phyloP scores from a whole-genome alignment of 495 filamentous ascomycete genomes.

The Xylaria palmicola region DNA sequence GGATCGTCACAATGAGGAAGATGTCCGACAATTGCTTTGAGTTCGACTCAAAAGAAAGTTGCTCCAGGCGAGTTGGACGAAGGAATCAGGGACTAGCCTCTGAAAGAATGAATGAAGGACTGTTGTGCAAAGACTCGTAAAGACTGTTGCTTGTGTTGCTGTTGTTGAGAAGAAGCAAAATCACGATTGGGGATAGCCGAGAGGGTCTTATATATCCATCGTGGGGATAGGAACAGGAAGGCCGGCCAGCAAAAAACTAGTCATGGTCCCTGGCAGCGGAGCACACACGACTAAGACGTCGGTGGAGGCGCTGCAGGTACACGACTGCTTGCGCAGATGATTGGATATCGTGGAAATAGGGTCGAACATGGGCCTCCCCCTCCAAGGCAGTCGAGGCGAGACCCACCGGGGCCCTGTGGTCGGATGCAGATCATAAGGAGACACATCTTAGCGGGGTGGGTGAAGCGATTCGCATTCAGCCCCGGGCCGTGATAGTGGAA shows the following conservation, averaged over 20 bases:
- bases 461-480: neutral
- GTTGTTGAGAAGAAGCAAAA: conserved; percentile 26
- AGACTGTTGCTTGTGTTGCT: conserved; percentile 31
- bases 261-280: conserved; percentile 23
- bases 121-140: conserved; percentile 24
- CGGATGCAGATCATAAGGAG: conserved; percentile 16
- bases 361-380: conserved; percentile 20
- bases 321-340: conserved; percentile 22
- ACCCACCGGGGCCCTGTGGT: conserved; percentile 22
- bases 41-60: conserved; percentile 35
- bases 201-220: conserved; percentile 26
- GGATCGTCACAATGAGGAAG: conserved; percentile 4
- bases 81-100: conserved; percentile 36
- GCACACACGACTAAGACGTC: conserved; percentile 17
- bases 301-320: conserved; percentile 27
- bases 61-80: conserved; percentile 40
- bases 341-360: conserved; percentile 28
- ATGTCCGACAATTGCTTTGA: conserved; percentile 21
- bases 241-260: conserved; percentile 12
- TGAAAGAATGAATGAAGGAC: conserved; percentile 36
- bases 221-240: conserved; percentile 6
- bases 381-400: conserved; percentile 17
- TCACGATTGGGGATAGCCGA: conserved; percentile 21
- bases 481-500: neutral
- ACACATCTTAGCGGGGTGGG: conserved; percentile 5